Conservation (phyloP, 768 basidiomycete species). For the Terana coerulea region DNA sequence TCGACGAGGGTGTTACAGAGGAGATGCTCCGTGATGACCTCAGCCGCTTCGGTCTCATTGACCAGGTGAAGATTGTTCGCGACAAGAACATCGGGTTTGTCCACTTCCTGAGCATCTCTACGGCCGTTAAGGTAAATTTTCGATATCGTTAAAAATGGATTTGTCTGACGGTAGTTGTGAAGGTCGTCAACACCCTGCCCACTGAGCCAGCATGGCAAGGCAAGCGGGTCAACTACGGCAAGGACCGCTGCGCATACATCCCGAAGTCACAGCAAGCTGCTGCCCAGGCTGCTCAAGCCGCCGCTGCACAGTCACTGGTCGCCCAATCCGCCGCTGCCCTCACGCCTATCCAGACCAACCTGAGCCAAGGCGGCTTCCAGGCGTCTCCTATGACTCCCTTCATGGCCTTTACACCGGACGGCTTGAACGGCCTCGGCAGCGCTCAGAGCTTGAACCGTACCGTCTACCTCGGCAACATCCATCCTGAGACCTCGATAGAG, state of each 20-base stretch:
- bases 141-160: background rate
- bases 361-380: conserved; percentile 18
- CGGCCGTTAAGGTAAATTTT: conserved; percentile 83
- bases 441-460: conserved; percentile 79
- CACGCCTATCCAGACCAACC: conserved; percentile 27
- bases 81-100: conserved; percentile 99
- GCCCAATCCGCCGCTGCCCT: conserved; percentile 44
- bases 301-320: conserved; percentile 73
- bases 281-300: conserved; percentile 81
- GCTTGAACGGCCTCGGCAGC: conserved; percentile 49
- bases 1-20: conserved; percentile 89
- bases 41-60: conserved; percentile 90
- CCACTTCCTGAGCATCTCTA: conserved; percentile 92
- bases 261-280: conserved; percentile 93
- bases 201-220: conserved; percentile 92
- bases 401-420: conserved; percentile 36
- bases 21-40: conserved; percentile 90
- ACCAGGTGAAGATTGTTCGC: conserved; percentile 98
- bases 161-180: conserved; percentile 6
- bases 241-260: conserved; percentile 97
- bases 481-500: conserved; percentile 92
- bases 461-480: conserved; percentile 94
- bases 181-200: conserved; percentile 94
- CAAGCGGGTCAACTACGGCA: conserved; percentile 96
- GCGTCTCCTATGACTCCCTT: conserved; percentile 29